Percentiles rank a stretch among this genome's conserved stretches.
Conservation (phyloP, 306 rosid species). For the Rosa rugosa region DNA sequence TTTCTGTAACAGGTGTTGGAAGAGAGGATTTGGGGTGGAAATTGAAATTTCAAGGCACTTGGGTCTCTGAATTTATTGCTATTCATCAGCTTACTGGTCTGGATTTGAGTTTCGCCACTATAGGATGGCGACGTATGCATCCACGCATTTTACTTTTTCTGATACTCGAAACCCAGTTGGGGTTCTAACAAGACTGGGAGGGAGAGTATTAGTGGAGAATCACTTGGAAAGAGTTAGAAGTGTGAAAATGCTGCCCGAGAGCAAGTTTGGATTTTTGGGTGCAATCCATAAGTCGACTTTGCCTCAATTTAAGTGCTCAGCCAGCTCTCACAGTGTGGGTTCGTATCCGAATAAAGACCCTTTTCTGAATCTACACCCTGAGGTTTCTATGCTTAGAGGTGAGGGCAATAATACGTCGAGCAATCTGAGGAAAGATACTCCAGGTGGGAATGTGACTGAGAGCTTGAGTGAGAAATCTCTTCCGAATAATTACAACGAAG, state of each 20-base stretch:
- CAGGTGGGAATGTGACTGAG: constrained; percentile 52
- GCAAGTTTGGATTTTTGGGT: constrained; percentile 41
- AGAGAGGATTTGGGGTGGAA: constrained; percentile 30
- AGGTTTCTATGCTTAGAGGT: constrained; percentile 89
- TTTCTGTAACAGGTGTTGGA: constrained; percentile 44
- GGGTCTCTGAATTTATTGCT: constrained; percentile 16
- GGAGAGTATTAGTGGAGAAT: constrained; percentile 48
- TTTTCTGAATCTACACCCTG: constrained; percentile 90
- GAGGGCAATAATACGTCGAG: constrained; percentile 51
- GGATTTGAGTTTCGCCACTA: constrained; percentile 23
- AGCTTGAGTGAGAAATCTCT: constrained; percentile 43
- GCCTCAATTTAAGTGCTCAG: constrained; percentile 51
- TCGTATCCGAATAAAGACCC: constrained; percentile 71
- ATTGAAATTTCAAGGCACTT: constrained; percentile 28
- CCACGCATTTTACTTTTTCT: constrained; percentile 50
- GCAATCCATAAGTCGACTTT: constrained; percentile 42
- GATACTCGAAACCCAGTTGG: constrained; percentile 61
- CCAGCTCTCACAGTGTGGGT: constrained; percentile 58
- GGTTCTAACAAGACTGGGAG: constrained; percentile 51
- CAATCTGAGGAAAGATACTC: constrained; percentile 56
- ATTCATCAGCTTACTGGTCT: constrained; percentile 15
- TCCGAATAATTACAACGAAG: constrained; percentile 62
- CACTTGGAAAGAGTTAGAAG: constrained; percentile 36
- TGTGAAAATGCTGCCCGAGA: constrained; percentile 41
- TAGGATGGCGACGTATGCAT: constrained; percentile 59